phyloP scores from a whole-genome alignment of 148 eudicot species.

The Rhododendron ovatum region DNA sequence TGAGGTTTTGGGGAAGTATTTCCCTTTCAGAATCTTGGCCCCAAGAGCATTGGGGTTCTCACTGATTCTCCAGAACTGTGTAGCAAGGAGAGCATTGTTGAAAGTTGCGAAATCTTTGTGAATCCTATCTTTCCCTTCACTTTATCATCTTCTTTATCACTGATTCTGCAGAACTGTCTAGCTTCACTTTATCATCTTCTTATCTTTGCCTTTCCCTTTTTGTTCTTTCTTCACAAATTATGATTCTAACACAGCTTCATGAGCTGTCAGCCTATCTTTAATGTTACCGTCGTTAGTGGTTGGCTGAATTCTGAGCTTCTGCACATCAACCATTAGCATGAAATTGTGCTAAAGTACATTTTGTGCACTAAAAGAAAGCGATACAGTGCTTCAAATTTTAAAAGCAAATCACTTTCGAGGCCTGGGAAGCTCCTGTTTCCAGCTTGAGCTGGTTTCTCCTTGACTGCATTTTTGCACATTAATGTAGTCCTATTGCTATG shows the following conservation, averaged over 20 bases:
- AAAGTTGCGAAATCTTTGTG: too few relatives aligned
- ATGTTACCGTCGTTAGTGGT: background rate
- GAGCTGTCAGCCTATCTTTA: background rate
- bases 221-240: background rate
- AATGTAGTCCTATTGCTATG: background rate
- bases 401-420: background rate
- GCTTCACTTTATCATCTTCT: background rate
- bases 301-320: background rate
- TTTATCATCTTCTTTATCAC: too few relatives aligned
- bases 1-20: too few relatives aligned
- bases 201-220: background rate
- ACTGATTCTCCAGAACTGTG: too few relatives aligned
- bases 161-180: too few relatives aligned
- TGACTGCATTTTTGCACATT: background rate
- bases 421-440: background rate
- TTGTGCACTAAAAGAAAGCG: background rate
- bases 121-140: too few relatives aligned
- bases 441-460: constrained; percentile 2
- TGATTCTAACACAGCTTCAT: background rate
- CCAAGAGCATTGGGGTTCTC: too few relatives aligned
- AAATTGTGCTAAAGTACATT: constrained; percentile 3
- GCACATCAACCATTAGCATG: background rate
- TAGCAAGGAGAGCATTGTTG: too few relatives aligned
- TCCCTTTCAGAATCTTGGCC: too few relatives aligned
- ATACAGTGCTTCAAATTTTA: background rate